phyloP scores from a whole-genome alignment of 2,329 filamentous ascomycete genomes.

The Truncatella angustata region DNA sequence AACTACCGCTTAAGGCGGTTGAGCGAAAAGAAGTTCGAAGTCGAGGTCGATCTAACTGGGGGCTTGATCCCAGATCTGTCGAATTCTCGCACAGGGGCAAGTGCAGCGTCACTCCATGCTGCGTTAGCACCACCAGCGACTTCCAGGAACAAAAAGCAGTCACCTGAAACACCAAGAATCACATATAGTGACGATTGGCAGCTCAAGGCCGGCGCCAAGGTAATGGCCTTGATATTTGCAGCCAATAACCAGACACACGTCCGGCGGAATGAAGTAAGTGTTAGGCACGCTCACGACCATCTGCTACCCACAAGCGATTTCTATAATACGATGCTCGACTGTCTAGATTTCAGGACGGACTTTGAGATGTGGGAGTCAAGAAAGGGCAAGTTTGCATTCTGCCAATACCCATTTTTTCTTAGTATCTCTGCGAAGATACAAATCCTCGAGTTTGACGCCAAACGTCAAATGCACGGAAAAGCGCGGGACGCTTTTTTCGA shows the following conservation, averaged over 20 bases:
- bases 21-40: slow-evolving; percentile 62
- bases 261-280: slow-evolving; percentile 32
- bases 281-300: slow-evolving; percentile 54
- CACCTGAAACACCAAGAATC: slow-evolving; percentile 50
- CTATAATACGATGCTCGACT: slow-evolving; percentile 84
- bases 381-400: slow-evolving; percentile 77
- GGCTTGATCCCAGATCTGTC: slow-evolving; percentile 73
- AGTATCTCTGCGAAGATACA: slow-evolving; percentile 92
- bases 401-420: slow-evolving; percentile 87
- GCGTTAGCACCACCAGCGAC: slow-evolving; percentile 59
- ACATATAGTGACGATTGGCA: slow-evolving; percentile 85
- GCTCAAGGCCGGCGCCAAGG: slow-evolving; percentile 73
- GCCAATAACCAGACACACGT: slow-evolving; percentile 64
- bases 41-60: slow-evolving; percentile 58
- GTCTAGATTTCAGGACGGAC: slow-evolving; percentile 79
- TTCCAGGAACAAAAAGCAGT: slow-evolving; percentile 54
- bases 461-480: slow-evolving; percentile 84
- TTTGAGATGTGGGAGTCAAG: slow-evolving; percentile 85
- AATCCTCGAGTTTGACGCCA: slow-evolving; percentile 84
- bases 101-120: slow-evolving; percentile 71
- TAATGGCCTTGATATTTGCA: slow-evolving; percentile 77
- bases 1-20: slow-evolving; percentile 76
- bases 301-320: slow-evolving; percentile 80
- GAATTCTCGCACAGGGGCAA: slow-evolving; percentile 56
- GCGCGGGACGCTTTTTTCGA: slow-evolving; percentile 89